Evolutionary conservation across 306 rosid genomes (phyloP), one percentile per base, ranked within the genome.

Genomic region (Sechiopsis laciniata): DNA sequence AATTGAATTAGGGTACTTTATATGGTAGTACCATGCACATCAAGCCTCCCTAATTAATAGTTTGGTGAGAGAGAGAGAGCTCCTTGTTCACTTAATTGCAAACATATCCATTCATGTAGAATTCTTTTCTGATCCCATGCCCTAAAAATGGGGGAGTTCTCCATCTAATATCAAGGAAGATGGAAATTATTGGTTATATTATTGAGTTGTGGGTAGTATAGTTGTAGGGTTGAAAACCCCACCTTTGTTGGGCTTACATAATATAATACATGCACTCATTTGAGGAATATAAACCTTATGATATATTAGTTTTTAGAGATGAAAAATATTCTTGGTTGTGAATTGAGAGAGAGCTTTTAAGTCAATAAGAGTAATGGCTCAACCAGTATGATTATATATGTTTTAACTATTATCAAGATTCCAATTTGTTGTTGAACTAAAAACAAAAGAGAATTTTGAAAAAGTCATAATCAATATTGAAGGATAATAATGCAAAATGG

Each of bases 141-240:
- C 17, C 55, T 51, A 10, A 51, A 51, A 51, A 32, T 37, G 45
- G 45, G 15, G 5, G 17, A 51, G 6, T 14, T 56, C 63, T 57
- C 63, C 6, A 5, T 37, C 45, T 37, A 37, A 37, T 37, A 37
- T 37, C 45, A 37, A 37, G 5, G 45, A 37, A 37, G 45, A 22
- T 60, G 40, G 5, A 4, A 22, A 60, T 60, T 60, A 60, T 58
- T 58, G 63, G 24, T 8, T 21, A 58, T 29, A 16, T 45, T 37
- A 64, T 54, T 13, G 6, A 10, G 37, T 69, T 69, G 21, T 69
- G 24, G 8, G 45, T 37, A 5, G 45, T 37, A n/a, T n/a, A 37
- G 45, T 37, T 37, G 45, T 37, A 37, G 73, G 73, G 73, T 15
- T 68, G 15, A 66, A 66, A 66, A 66, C 73, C 73, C 58, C 50